A percentile compares a stretch with the other conserved stretches of the same genome.
Evolutionary conservation across 2,329 filamentous ascomycete species (phyloP).

Genomic region (Colletotrichum musicola): DNA sequence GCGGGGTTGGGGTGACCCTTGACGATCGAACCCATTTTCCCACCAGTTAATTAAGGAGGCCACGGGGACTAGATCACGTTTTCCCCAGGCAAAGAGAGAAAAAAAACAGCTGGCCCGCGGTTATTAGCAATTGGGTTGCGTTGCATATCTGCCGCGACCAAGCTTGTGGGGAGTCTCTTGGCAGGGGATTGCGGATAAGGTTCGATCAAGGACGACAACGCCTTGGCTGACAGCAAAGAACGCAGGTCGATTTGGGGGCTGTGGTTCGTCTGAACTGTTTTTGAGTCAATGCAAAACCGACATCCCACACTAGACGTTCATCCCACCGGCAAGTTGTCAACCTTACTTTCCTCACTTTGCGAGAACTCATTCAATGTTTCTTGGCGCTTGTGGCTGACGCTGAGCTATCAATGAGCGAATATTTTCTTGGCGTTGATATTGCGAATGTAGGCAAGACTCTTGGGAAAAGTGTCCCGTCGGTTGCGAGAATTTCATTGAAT

Average conservation of each 20-base stretch:
- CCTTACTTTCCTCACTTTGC: background rate
- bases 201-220: conserved; percentile 2
- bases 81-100: background rate
- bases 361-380: background rate
- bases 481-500: no score
- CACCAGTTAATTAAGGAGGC: conserved; percentile 29
- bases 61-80: background rate
- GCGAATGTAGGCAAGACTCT: no score
- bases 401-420: background rate
- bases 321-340: conserved; percentile 16
- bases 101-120: background rate
- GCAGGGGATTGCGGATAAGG: conserved; percentile 32
- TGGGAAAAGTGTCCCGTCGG: no score
- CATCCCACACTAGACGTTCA: conserved; percentile 1
- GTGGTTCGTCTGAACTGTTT: background rate
- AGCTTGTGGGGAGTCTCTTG: background rate
- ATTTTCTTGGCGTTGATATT: no score
- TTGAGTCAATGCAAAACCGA: background rate
- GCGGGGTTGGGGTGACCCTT: conserved; percentile 33
- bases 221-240: background rate
- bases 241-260: background rate
- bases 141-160: background rate
- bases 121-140: background rate
- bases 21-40: conserved; percentile 13
- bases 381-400: background rate